A percentile compares a stretch with the other conserved stretches of the same genome.
Conservation (phyloP, 331 rosid species). For the Rosa hybrid region DNA sequence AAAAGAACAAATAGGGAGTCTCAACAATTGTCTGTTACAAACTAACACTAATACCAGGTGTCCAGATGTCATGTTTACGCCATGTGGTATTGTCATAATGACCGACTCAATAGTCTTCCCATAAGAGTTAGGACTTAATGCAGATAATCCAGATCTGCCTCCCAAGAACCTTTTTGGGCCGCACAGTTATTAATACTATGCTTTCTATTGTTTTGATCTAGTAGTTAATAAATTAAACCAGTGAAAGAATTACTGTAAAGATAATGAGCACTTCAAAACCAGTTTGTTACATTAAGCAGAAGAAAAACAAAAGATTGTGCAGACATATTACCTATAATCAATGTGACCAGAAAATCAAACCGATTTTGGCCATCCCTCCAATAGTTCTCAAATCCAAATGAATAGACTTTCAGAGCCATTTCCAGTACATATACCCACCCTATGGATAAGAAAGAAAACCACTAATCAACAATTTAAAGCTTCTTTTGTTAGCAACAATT, state of each 20-base stretch:
- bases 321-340: conserved; percentile 68
- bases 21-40: not conserved
- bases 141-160: not conserved
- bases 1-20: not conserved
- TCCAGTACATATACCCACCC: conserved; percentile 94
- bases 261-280: not conserved
- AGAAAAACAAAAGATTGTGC: not conserved
- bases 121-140: not conserved
- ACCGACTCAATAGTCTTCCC: not conserved
- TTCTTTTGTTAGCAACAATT: not conserved
- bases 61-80: not conserved
- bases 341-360: conserved; percentile 84
- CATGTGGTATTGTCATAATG: not conserved
- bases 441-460: conserved; percentile 35
- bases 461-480: conserved; percentile 15
- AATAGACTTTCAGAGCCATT: conserved; percentile 79
- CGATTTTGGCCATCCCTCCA: conserved; percentile 96
- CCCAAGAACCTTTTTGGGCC: not conserved
- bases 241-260: not conserved
- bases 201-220: not conserved
- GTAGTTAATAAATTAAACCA: not conserved
- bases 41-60: not conserved
- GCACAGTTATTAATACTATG: not conserved
- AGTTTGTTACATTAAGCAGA: not conserved
- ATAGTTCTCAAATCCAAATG: conserved; percentile 84